Evolutionary conservation across 768 basidiomycete species (phyloP), one percentile per base, ranked within the genome.

Genomic region (Sporobolomyces roseus): DNA sequence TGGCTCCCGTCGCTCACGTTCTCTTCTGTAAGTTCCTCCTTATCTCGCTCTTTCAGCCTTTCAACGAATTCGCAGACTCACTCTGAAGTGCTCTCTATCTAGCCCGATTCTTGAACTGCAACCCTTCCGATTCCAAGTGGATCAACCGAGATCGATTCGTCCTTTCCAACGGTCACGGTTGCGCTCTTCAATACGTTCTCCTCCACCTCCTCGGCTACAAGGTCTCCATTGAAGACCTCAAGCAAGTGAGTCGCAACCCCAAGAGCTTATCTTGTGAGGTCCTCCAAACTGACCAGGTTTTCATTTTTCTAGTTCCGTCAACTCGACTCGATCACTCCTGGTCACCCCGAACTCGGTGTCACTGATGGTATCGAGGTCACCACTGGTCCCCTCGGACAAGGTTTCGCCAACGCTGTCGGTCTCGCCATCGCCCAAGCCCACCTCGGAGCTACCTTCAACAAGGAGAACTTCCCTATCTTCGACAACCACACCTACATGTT

Each of bases 81-180:
- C 38, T 14, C 19, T 10, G 13, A 14, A 19, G 43, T 17, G 33
- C 46, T 52, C 23, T 0, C 35, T 19, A 23, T 21, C 10, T 50
- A 71, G 70, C 66, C 36, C 90, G 89, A 25, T 90, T 92, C 84
- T 79, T 96, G 81, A 89, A 88, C 72, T 87, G 87, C 76, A 93
- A 92, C 81, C 89, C 92, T 56, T 87, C 86, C 79, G 88, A 84
- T 82, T 86, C 92, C 48, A 87, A 90, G 79, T 94, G 91, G 93
- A 88, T 88, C 81, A 94, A 93, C 81, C 88, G 93, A 69, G 93
- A 96, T 83, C 88, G 93, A 80, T 97, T 94, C 76, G 93, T 97
- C 68, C 86, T 96, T 73, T 96, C 93, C 73, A 94, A 94, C 77
- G 92, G 92, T 86, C 92, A 79, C 74, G 88, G 80, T 61, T 96